Percentiles rank a stretch among this genome's conserved stretches.
Evolutionary conservation across 306 rosid genomes (phyloP).

Genomic region (Erythrophleum fordii): DNA sequence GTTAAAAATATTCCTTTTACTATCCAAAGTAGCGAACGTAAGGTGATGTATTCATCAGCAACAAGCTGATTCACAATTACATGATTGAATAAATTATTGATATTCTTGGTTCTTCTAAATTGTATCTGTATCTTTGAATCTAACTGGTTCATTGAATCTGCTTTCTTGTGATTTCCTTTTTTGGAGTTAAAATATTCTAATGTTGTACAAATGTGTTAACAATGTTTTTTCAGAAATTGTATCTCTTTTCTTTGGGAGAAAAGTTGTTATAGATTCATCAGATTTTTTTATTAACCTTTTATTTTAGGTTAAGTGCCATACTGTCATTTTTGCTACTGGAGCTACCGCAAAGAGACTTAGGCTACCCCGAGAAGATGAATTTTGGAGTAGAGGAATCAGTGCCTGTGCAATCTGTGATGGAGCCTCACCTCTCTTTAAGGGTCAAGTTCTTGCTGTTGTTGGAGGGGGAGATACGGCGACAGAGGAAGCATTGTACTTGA

Average conservation of each 20-base stretch:
- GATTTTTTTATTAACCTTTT: constrained; percentile 27
- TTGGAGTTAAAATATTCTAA: constrained; percentile 24
- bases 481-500: constrained; percentile 88
- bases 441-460: constrained; percentile 91
- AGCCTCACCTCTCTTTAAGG: constrained; percentile 94
- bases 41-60: constrained; percentile 65
- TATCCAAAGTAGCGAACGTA: constrained; percentile 90
- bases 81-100: constrained; percentile 25
- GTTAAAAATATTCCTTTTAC: constrained; percentile 79
- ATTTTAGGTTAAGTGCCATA: constrained; percentile 82
- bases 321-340: constrained; percentile 84
- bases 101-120: neutral
- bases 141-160: neutral
- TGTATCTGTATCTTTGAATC: constrained; percentile 21
- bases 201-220: constrained; percentile 7
- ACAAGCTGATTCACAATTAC: constrained; percentile 35
- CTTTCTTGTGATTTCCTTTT: neutral
- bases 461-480: constrained; percentile 99
- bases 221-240: neutral
- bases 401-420: constrained; percentile 99
- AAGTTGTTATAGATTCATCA: constrained; percentile 20
- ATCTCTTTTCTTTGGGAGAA: constrained; percentile 23
- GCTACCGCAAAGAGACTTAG: constrained; percentile 89
- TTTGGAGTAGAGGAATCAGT: constrained; percentile 99
- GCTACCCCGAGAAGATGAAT: constrained; percentile 94